Base-by-base conservation (phyloP, 306 rosid genomes). In the Ammopiptanthus mongolicus region DNA sequence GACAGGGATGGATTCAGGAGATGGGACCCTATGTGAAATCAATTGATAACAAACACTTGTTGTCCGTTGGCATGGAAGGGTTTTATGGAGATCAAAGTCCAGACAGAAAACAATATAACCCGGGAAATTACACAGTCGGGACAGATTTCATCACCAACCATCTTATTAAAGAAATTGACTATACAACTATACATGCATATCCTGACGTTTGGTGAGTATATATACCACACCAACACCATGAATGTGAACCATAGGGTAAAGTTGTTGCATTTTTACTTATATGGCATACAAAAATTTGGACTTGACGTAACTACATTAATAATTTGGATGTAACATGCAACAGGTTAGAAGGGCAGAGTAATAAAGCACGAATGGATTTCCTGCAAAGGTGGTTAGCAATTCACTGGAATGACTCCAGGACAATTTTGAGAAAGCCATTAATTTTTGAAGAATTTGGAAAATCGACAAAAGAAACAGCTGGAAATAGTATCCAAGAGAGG, bases 1-100 rank as follows among this genome's bases (percentile, higher is more conserved):
- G 50, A 34, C 73, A 86, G 89, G 67, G 9, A 29, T 87, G 91
- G 93, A 73, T 85, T 25, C 64, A 79, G 56, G 91, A 89, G 59
- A 87, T 85, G 87, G 86, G 74, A 23, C 8, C 34, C 28, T 55
- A 75, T 37, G 79, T 79, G 53, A 89, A 85, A 41, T 87, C 87
- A 41, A 50, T 87, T 4, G 89, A 89, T 57, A 77, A 23, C 0
- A 60, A 73, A 28, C 93, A 89, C 82, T 71, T 89, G 68, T 58
- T 88, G 58, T 78, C 59, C 7, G 50, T 83, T 55, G 91, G 91
- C 36, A 68, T 83, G 83, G 93, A 89, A 72, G 91, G 91, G 33
- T 89, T 83, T 58, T 87, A 87, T 71, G 88, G n/a, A n/a, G n/a
- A n/a, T n/a, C n/a, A n/a, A n/a, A n/a, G 28, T 4, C 80, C 82